Evolutionary conservation across 1,284 basidiomycete species (phyloP).

Genomic region (Sphagnurus paluster): DNA sequence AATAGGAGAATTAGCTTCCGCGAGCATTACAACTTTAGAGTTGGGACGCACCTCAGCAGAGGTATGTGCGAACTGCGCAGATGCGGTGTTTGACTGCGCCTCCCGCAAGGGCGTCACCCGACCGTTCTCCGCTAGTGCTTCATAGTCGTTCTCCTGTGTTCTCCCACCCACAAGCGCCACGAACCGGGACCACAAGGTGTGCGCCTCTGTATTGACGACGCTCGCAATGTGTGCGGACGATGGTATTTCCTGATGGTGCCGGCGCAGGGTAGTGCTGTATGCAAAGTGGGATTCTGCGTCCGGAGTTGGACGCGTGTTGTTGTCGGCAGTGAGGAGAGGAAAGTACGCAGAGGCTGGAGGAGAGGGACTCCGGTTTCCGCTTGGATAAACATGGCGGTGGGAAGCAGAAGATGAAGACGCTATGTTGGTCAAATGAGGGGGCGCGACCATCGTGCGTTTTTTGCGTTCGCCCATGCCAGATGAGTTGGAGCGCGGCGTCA

Average conservation of each 20-base stretch:
- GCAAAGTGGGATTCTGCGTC: conserved; percentile 75
- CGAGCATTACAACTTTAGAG: conserved; percentile 3
- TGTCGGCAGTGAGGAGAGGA: conserved; percentile 49
- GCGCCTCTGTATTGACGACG: conserved; percentile 44
- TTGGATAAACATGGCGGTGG: conserved; percentile 19
- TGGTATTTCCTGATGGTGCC: conserved; percentile 56
- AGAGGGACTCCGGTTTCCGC: conserved; percentile 49
- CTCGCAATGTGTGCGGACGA: conserved; percentile 44
- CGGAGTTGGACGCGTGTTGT: conserved; percentile 50
- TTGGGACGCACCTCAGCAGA: conserved; percentile 52
- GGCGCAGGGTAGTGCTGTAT: conserved; percentile 77
- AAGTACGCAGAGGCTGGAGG: conserved; percentile 82
- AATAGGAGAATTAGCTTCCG: conserved; percentile 5
- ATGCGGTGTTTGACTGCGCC: conserved; percentile 46
- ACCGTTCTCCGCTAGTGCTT: conserved; percentile 27
- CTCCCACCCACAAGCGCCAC: conserved; percentile 43
- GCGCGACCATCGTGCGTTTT: conserved; percentile 36
- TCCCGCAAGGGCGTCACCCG: conserved; percentile 29
- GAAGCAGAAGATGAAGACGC: conserved; percentile 33
- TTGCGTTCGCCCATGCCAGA: conserved; percentile 44
- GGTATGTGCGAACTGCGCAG: conserved; percentile 57
- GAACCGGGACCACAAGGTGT: conserved; percentile 46
- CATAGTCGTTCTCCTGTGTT: conserved; percentile 27
- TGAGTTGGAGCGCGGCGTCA: conserved; percentile 28
- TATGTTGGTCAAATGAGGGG: conserved; percentile 28